Conservation (phyloP, 768 basidiomycete genomes). For the Dentipellis sp. region DNA sequence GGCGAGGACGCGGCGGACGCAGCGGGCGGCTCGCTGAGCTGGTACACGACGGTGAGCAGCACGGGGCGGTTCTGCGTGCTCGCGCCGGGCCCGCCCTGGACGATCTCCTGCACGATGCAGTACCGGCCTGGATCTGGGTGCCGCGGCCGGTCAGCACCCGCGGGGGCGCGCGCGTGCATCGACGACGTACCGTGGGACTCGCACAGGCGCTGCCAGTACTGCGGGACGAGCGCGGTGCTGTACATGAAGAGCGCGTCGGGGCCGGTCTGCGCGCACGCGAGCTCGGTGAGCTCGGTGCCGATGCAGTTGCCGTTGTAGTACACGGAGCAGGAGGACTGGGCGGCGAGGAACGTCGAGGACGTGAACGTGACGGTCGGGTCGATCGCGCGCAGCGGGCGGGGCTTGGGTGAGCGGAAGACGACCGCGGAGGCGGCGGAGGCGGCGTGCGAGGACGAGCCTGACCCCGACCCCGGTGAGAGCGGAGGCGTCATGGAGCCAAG, state of each 20-base stretch:
- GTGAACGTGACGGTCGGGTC: slow-evolving; percentile 62
- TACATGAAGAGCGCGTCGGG: slow-evolving; percentile 33
- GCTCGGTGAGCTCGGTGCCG: slow-evolving; percentile 37
- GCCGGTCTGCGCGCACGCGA: slow-evolving; percentile 8
- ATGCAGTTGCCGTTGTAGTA: slow-evolving; percentile 38
- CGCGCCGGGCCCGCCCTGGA: slow-evolving; percentile 14
- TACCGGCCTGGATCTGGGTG: slow-evolving; percentile 56
- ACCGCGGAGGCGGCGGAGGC: slow-evolving; percentile 11
- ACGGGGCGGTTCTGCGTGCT: slow-evolving; percentile 3
- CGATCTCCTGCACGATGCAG: slow-evolving; percentile 58
- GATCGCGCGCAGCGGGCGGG: slow-evolving; percentile 48
- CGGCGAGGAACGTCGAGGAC: slow-evolving; percentile 36
- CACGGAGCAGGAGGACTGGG: slow-evolving; percentile 49
- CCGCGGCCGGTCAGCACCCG: neutral
- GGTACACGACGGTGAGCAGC: slow-evolving; percentile 20
- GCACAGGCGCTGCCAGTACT: slow-evolving; percentile 55
- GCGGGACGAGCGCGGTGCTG: slow-evolving; percentile 50
- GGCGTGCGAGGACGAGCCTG: slow-evolving; percentile 6
- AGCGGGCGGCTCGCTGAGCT: slow-evolving; percentile 13
- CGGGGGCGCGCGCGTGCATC: neutral
- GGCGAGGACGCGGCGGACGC: slow-evolving; percentile 6
- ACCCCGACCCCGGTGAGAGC: slow-evolving; percentile 10
- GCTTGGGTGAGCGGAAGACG: slow-evolving; percentile 20
- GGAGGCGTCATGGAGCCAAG: slow-evolving; percentile 8
- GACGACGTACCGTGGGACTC: slow-evolving; percentile 42